phyloP scores from a whole-genome alignment of 2,329 filamentous ascomycete species.

The Phoma sp. region DNA sequence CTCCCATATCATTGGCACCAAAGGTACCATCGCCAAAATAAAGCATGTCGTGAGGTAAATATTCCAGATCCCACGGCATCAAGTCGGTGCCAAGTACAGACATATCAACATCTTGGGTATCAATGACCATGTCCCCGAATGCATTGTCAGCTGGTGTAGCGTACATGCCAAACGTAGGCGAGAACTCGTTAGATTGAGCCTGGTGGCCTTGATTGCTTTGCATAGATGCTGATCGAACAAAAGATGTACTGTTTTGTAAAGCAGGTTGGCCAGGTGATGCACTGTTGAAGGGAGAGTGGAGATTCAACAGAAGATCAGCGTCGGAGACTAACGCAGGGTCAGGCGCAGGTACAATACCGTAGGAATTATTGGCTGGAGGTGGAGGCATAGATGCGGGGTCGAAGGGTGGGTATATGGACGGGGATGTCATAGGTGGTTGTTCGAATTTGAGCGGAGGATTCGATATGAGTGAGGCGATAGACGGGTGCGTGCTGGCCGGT shows the following conservation, averaged over 20 bases:
- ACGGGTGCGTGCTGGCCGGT: slow-evolving; percentile 30
- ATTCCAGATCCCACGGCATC: slow-evolving; percentile 74
- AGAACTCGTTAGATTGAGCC: slow-evolving; percentile 21
- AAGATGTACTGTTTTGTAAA: slow-evolving; percentile 26
- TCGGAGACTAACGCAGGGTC: slow-evolving; percentile 51
- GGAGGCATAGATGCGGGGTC: slow-evolving; percentile 41
- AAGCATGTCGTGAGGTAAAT: slow-evolving; percentile 70
- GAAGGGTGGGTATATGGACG: slow-evolving; percentile 31
- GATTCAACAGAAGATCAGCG: slow-evolving; percentile 56
- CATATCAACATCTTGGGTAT: slow-evolving; percentile 80
- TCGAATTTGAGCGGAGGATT: slow-evolving; percentile 37
- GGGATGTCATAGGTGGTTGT: slow-evolving; percentile 28
- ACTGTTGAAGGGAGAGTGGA: slow-evolving; percentile 54
- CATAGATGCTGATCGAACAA: slow-evolving; percentile 24
- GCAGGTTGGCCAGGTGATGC: slow-evolving; percentile 29
- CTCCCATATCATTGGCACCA: slow-evolving; percentile 6
- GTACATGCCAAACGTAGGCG: slow-evolving; percentile 34
- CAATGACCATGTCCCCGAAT: slow-evolving; percentile 68
- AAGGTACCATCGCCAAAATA: slow-evolving; percentile 40
- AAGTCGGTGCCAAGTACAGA: slow-evolving; percentile 70
- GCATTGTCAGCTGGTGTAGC: slow-evolving; percentile 35
- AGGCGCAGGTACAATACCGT: slow-evolving; percentile 32
- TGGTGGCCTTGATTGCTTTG: slow-evolving; percentile 18
- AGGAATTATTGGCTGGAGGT: slow-evolving; percentile 31
- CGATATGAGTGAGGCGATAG: slow-evolving; percentile 41